Evolutionary conservation across 768 basidiomycete species (phyloP), one percentile per base, ranked within the genome.

Genomic region (Vishniacozyma victoriae): DNA sequence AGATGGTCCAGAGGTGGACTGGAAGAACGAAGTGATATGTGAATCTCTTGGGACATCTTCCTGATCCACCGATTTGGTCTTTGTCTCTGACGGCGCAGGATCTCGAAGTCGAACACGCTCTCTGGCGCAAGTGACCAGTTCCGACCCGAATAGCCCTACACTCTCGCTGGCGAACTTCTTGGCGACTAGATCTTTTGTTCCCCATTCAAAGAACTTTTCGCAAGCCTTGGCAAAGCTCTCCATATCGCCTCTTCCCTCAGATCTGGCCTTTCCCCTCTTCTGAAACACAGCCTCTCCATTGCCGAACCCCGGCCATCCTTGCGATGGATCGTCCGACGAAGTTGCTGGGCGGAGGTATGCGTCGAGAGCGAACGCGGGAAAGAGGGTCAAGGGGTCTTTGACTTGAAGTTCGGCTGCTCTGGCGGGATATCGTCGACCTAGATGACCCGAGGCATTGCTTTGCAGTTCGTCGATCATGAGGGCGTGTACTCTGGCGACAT

Each of bases 171-270:
- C 77, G 64, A 92, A 90, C 11, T 87, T 82, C 55, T 87, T 87
- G 56, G 86, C 78, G 46, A 93, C 87, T 2, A 81, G 76, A 40
- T 87, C 84, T 59, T 78, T 82, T 41, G 87, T 82, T 0, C 90
- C 90, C 90, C 90, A 95, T 65, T 92, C 90, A 54, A 93, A 93
- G 67, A 83, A 85, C 39, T 82, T 77, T 70, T 95, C 91, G 74
- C 89, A 92, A 3, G 83, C 76, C 9, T 75, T 79, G 0, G 91
- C 89, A 14, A 92, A 78, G 45, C 79, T 80, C 14, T 69, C 60
- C 25, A 69, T 44, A 55, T 69, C 67, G 1, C 70, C 70, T 50
- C 70, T 29, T 16, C 65, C 70, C 11, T 57, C 50, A 40, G 61
- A 50, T 27, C 62, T 43, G 4, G 62, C 62, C 38, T 53, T 63